Percentiles rank a stretch among this genome's conserved stretches.
Evolutionary conservation across 352 stramenopile species (phyloP).

Genomic region (Phytophthora capsici): DNA sequence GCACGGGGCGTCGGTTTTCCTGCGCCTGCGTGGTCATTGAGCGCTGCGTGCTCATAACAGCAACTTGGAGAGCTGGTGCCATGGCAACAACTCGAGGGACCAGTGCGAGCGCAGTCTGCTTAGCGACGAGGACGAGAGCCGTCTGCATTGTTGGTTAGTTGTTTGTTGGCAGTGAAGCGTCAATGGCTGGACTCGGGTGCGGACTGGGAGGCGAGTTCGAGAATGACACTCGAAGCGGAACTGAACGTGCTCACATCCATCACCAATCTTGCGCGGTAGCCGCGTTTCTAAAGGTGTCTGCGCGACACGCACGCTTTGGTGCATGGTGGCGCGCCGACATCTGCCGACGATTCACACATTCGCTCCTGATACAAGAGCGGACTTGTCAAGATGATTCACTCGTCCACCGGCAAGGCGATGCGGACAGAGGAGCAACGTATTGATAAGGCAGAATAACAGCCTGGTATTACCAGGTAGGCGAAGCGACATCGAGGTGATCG

Average conservation of each 20-base stretch:
- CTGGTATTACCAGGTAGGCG: too few relatives aligned
- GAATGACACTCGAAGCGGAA: constrained; percentile 23
- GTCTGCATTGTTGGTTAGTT: constrained; percentile 25
- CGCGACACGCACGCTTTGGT: constrained; percentile 22
- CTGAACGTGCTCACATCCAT: constrained; percentile 12
- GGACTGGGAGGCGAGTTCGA: constrained; percentile 25
- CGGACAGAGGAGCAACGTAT: neutral
- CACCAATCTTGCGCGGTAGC: constrained; percentile 3
- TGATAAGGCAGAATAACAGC: neutral
- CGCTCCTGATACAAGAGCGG: neutral
- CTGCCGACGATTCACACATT: neutral
- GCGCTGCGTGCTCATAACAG: constrained; percentile 31
- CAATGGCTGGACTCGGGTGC: constrained; percentile 13
- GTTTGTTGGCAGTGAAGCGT: constrained; percentile 14
- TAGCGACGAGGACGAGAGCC: constrained; percentile 32
- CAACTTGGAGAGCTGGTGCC: constrained; percentile 29
- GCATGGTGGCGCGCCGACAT: constrained; percentile 17
- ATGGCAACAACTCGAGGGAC: constrained; percentile 23
- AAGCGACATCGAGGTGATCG: too few relatives aligned
- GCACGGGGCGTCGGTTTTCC: constrained; percentile 33
- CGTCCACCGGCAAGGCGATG: too few relatives aligned
- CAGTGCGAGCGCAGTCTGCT: constrained; percentile 30
- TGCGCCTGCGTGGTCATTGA: constrained; percentile 28
- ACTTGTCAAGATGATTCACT: neutral
- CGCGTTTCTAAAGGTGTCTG: constrained; percentile 30